Evolutionary conservation across 2,329 filamentous ascomycete species (phyloP).

Genomic region (Fusarium fujikuroi): DNA sequence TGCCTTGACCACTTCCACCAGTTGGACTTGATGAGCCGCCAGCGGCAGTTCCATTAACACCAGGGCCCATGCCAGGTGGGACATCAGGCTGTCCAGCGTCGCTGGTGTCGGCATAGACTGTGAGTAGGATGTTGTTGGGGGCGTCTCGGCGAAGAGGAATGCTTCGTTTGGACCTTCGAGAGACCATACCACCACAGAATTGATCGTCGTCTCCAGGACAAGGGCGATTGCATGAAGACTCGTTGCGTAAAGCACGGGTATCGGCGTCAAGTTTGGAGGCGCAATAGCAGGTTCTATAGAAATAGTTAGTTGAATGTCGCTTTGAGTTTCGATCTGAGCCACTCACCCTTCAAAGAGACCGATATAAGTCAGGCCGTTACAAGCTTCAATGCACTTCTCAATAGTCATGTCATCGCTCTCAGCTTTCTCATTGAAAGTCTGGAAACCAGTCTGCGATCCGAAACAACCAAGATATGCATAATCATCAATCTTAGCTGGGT

Average conservation of each 20-base stretch:
- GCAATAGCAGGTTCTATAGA: slow-evolving; percentile 57
- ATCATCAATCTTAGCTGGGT: slow-evolving; percentile 48
- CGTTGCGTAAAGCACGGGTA: slow-evolving; percentile 49
- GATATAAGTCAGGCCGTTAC: slow-evolving; percentile 51
- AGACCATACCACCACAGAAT: slow-evolving; percentile 55
- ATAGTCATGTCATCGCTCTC: slow-evolving; percentile 53
- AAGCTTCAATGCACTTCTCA: slow-evolving; percentile 52
- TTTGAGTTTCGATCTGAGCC: not conserved
- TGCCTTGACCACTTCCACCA: not conserved
- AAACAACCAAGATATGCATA: slow-evolving; percentile 57
- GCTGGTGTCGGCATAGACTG: slow-evolving; percentile 54
- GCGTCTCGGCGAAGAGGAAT: slow-evolving; percentile 42
- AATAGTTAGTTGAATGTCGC: not conserved
- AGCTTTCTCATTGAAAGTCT: slow-evolving; percentile 47
- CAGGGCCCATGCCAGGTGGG: slow-evolving; percentile 50
- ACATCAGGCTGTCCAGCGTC: slow-evolving; percentile 43
- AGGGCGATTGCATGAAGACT: slow-evolving; percentile 47
- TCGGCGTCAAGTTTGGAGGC: slow-evolving; percentile 53
- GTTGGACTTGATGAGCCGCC: not conserved
- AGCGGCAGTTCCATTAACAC: not conserved
- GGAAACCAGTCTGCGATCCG: slow-evolving; percentile 50
- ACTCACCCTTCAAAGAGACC: slow-evolving; percentile 50
- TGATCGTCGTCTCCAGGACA: slow-evolving; percentile 56
- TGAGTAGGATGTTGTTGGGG: slow-evolving; percentile 52
- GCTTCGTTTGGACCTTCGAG: slow-evolving; percentile 16